Evolutionary conservation across 169 alveolate species (phyloP).

Genomic region (Eimeria falciformis): DNA sequence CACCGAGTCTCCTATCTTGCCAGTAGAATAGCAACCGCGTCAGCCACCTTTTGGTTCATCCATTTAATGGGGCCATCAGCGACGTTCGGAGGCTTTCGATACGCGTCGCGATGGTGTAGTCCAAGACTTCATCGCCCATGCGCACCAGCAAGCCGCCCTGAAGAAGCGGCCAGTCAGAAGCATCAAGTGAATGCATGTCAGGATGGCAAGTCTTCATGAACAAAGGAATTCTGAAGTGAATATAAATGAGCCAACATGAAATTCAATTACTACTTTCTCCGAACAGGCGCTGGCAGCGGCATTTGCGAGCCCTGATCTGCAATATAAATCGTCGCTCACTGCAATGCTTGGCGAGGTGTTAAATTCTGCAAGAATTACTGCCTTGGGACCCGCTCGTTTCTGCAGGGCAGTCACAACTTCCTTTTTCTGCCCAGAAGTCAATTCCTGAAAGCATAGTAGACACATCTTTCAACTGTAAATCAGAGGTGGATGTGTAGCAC

Average conservation of each 20-base stretch:
- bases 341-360: not conserved
- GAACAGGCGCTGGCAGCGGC: no score
- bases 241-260: no score
- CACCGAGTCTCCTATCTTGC: no score
- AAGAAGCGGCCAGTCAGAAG: not conserved
- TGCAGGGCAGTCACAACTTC: constrained; percentile 60
- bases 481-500: no score
- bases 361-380: constrained; percentile 11
- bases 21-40: no score
- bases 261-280: no score
- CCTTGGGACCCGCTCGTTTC: constrained; percentile 41
- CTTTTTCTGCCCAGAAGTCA: constrained; percentile 15
- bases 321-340: not conserved
- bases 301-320: no score
- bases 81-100: constrained; percentile 43
- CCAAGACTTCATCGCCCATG: constrained; percentile 65
- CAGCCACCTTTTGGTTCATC: no score
- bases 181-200: no score
- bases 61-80: constrained; percentile 38
- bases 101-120: constrained; percentile 32
- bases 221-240: no score
- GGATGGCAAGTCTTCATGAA: no score
- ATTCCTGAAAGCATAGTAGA: not conserved
- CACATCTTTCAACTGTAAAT: not conserved
- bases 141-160: constrained; percentile 73